Evolutionary conservation across 1,284 basidiomycete genomes (phyloP).

Genomic region (Malassezia japonica): DNA sequence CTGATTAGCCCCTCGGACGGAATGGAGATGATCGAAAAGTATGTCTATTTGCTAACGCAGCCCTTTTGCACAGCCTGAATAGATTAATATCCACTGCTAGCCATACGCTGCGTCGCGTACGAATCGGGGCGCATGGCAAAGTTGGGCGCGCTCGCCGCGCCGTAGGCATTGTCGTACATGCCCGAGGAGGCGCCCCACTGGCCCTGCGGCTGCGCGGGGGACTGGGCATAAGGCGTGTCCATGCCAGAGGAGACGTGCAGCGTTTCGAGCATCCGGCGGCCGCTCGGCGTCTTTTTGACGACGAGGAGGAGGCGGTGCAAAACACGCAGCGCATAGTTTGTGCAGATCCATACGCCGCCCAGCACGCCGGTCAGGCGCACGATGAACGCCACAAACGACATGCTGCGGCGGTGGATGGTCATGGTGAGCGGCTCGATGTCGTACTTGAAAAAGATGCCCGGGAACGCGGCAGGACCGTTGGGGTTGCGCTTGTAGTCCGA

Average conservation of each 20-base stretch:
- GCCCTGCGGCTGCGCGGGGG: background rate
- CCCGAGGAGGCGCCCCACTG: background rate
- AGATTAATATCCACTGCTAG: background rate
- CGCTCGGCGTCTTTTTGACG: background rate
- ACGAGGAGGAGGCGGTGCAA: slow-evolving; percentile 19
- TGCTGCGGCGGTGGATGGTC: slow-evolving; percentile 76
- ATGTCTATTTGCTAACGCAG: slow-evolving; percentile 20
- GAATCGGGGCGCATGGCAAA: background rate
- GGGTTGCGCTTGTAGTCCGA: slow-evolving; percentile 75
- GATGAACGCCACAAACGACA: slow-evolving; percentile 66
- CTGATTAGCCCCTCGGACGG: slow-evolving; percentile 46
- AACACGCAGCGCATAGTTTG: slow-evolving; percentile 32
- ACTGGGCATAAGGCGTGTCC: background rate
- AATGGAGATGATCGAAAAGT: slow-evolving; percentile 47
- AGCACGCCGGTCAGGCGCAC: slow-evolving; percentile 59
- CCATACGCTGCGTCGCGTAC: background rate
- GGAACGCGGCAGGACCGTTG: slow-evolving; percentile 70
- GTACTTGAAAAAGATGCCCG: slow-evolving; percentile 56
- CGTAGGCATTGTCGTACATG: background rate
- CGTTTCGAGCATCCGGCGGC: background rate
- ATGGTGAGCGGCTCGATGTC: slow-evolving; percentile 84
- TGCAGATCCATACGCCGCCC: slow-evolving; percentile 49
- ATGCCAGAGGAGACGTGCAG: background rate
- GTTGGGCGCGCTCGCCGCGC: background rate
- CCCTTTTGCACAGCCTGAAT: slow-evolving; percentile 31